Base-by-base conservation (phyloP, 495 filamentous ascomycete genomes). In the Xylaria scruposa region DNA sequence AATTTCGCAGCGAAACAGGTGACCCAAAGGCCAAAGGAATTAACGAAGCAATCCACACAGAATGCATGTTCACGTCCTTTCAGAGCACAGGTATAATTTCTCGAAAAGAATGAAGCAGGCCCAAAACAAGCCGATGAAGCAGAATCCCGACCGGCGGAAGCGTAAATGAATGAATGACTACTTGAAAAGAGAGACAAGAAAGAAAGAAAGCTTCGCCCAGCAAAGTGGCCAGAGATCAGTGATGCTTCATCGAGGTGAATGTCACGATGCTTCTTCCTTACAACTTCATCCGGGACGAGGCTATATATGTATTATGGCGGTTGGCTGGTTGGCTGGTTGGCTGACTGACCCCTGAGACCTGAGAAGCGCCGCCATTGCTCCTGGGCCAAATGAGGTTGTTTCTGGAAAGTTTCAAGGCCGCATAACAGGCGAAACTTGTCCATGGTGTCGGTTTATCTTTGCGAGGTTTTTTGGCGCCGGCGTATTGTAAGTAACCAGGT, bases 371-470 rank as follows among this genome's bases (percentile, higher is more conserved):
- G 38, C 44, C 31, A 53, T 31, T 49, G 64, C 58, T 70, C 67
- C 56, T 59, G 33, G 33, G 59, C 69, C 46, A 75, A 72, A 77
- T 77, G 73, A 72, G 40, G 29, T 60, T 54, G 76, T 76, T 76
- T 75, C 72, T 24, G 21, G 40, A 36, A 49, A 68, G 76, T 76
- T 77, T 76, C 74, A 76, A 63, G 65, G 72, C 70, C 66, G 53
- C 65, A 73, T 68, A 73, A 31, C 67, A 42, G 38, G 72, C 51
- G 72, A 66, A 67, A 65, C 71, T 40, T 33, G 58, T 68, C 36
- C 68, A 72, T 56, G 70, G 76, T 21, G 26, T 33, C 70, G 74
- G 47, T 19, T 71, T 71, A 21, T 61, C 49, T 59, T 60, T 42
- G 47, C 51, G 24, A 59, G 40, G 21, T 31, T 26, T 31, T 26